Evolutionary conservation across 202 grass and related monocot genomes (phyloP).

Genomic region (Schoenoplectus tabernaemontani): DNA sequence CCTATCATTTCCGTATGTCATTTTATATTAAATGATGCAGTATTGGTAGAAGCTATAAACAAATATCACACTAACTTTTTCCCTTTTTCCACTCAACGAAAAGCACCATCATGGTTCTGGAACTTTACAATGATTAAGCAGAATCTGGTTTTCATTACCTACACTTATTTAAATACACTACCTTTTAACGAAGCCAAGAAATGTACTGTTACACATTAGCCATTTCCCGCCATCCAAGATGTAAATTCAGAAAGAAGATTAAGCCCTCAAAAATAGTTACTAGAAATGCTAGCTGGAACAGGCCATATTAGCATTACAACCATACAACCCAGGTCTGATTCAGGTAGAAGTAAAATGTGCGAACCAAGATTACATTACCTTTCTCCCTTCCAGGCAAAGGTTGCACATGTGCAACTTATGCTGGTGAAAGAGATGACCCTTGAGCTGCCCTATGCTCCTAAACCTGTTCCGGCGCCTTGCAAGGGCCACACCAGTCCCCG

Average conservation of each 20-base stretch:
- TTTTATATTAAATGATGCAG: background rate
- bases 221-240: background rate
- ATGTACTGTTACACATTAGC: background rate
- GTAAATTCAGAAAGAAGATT: background rate
- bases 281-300: too few species aligned
- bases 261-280: background rate
- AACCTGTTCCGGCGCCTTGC: slow-evolving; percentile 63
- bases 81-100: background rate
- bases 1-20: background rate
- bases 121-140: background rate
- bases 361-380: slow-evolving; percentile 47
- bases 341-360: background rate
- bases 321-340: too few species aligned
- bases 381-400: slow-evolving; percentile 90
- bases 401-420: slow-evolving; percentile 77
- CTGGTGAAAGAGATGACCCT: slow-evolving; percentile 73
- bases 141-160: background rate
- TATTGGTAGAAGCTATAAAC: background rate
- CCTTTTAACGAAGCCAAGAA: background rate
- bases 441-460: slow-evolving; percentile 82
- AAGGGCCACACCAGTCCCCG: slow-evolving; percentile 34
- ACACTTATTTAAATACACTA: too few species aligned
- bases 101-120: background rate
- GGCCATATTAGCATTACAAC: too few species aligned
- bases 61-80: background rate